Evolutionary conservation across 2,329 filamentous ascomycete species (phyloP).

Genomic region (Xylariaceae sp.): DNA sequence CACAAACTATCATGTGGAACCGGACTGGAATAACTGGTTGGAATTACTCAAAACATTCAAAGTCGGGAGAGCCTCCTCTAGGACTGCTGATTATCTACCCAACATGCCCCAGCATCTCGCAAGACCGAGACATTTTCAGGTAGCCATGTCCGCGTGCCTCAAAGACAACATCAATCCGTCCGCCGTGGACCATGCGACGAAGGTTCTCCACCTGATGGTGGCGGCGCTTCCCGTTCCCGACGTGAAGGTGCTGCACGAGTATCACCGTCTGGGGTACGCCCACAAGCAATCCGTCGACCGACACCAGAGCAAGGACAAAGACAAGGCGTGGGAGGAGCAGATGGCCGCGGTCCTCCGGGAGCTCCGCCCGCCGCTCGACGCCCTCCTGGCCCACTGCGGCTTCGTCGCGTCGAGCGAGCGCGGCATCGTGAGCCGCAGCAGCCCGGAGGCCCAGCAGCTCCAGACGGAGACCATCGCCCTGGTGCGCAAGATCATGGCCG

Average conservation of each 20-base stretch:
- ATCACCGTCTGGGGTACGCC: constrained; percentile 48
- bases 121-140: constrained; percentile 51
- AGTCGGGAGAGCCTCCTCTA: constrained; percentile 55
- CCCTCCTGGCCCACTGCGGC: constrained; percentile 10
- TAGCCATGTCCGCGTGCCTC: constrained; percentile 66
- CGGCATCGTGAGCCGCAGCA: too few species aligned
- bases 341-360: constrained; percentile 41
- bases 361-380: constrained; percentile 41
- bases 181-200: constrained; percentile 55
- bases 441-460: not conserved
- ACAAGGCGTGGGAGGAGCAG: constrained; percentile 40
- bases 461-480: constrained; percentile 19
- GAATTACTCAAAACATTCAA: constrained; percentile 61
- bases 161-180: constrained; percentile 71
- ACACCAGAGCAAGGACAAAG: constrained; percentile 22
- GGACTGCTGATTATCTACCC: constrained; percentile 51
- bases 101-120: constrained; percentile 41
- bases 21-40: constrained; percentile 65
- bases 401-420: too few species aligned
- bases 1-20: constrained; percentile 50
- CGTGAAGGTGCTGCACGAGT: constrained; percentile 41
- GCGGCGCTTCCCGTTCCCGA: constrained; percentile 38
- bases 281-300: constrained; percentile 33
- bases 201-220: constrained; percentile 59
- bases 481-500: constrained; percentile 23